Evolutionary conservation across 805 yeast species (phyloP).

Genomic region (Teunomyces lycoperdinae): DNA sequence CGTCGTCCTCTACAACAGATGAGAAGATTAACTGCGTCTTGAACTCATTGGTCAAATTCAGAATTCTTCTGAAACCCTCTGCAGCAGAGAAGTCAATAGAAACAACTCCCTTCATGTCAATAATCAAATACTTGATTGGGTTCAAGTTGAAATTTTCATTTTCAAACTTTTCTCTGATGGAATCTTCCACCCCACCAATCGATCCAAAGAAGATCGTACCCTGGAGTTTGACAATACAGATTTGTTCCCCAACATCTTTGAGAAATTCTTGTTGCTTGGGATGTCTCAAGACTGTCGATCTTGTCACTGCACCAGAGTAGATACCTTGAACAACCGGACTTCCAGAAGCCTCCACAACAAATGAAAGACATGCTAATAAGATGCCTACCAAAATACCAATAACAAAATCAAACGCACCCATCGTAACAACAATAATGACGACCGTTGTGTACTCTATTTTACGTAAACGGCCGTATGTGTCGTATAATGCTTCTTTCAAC

Average conservation of each 20-base stretch:
- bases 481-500: conserved; percentile 79
- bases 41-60: conserved; percentile 69
- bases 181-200: conserved; percentile 83
- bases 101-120: conserved; percentile 81
- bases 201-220: conserved; percentile 95
- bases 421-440: conserved; percentile 79
- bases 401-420: conserved; percentile 96
- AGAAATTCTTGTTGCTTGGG: conserved; percentile 84
- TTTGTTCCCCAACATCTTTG: conserved; percentile 84
- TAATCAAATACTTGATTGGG: conserved; percentile 75
- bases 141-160: conserved; percentile 44
- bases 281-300: conserved; percentile 90
- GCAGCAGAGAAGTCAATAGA: conserved; percentile 93
- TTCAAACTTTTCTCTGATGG: conserved; percentile 65
- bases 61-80: conserved; percentile 87
- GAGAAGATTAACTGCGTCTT: conserved; percentile 72
- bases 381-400: conserved; percentile 89
- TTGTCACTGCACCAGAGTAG: conserved; percentile 82
- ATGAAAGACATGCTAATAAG: conserved; percentile 87
- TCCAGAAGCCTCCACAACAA: conserved; percentile 88
- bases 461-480: conserved; percentile 75
- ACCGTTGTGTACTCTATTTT: conserved; percentile 82
- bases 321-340: conserved; percentile 77
- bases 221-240: conserved; percentile 79
- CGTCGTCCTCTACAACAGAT: conserved; percentile 67